Evolutionary conservation across 208 protist species (phyloP), one percentile per base, ranked within the genome.

Genomic region (Lotmaria passim): DNA sequence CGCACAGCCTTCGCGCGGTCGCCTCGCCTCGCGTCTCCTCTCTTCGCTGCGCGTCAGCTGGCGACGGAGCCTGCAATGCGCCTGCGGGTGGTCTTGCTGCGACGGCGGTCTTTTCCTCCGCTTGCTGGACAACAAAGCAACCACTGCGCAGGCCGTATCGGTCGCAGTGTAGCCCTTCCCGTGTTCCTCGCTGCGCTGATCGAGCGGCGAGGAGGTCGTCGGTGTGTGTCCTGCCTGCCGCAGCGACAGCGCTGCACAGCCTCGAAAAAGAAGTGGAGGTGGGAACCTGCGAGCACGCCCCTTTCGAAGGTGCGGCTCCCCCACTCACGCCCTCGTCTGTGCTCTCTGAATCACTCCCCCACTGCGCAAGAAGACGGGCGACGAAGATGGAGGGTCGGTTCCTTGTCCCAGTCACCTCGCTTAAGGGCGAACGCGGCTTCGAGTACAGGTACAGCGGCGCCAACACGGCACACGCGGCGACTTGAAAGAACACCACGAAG

Each of bases 371-470:
- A 7, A 75, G 7, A 19, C 21, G 48, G 8, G 52, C 69, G 23
- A 43, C 38, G 23, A 75, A 68, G 21, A 23, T 6, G 8, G 61
- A 36, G 28, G 39, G 11, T 1, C n/a, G 10, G 28, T 39, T 30
- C 30, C 41, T 23, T 10, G 10, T 31, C 6, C 26, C 33, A 39
- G 21, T 39, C 5, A 5, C 58, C 14, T 7, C 26, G 28, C 19
- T 28, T 26, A 4, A 8, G 33, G 11, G n/a, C n/a, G n/a, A 0
- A 17, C 55, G 5, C 7, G 52, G 1, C 12, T 46, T 34, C n/a
- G 53, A 2, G 23, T 28, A 2, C 21, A 74, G 62, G 50, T 81
- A 81, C 12, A 73, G 60, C n/a, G 76, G 76, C 3, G 76, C 76
- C 11, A 81, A 5, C 47, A 72, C 24, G 21, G 61, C 62, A 38